A percentile compares a stretch with the other conserved stretches of the same genome.
Evolutionary conservation across 2,329 filamentous ascomycete genomes (phyloP).

Genomic region (Diplodia mutila): DNA sequence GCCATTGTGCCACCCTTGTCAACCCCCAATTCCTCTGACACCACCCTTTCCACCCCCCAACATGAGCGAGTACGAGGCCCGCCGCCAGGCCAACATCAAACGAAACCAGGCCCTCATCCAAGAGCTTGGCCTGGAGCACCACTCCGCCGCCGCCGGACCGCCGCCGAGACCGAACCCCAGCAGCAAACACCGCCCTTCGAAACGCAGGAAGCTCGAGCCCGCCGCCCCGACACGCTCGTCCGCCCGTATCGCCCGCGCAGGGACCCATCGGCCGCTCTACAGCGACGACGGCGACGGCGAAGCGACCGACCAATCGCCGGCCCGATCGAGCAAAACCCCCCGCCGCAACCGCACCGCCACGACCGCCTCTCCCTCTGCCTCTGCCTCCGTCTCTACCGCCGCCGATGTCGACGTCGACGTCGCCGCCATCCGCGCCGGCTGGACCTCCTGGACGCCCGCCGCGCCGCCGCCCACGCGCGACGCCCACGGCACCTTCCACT

Average conservation of each 20-base stretch:
- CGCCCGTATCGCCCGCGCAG: slow-evolving; percentile 51
- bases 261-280: slow-evolving; percentile 42
- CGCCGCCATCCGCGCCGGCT: slow-evolving; percentile 42
- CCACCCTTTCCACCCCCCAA: not conserved
- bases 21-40: not conserved
- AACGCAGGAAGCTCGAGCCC: slow-evolving; percentile 45
- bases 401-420: slow-evolving; percentile 30
- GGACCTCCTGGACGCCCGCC: slow-evolving; percentile 50
- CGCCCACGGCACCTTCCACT: slow-evolving; percentile 50
- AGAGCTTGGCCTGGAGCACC: slow-evolving; percentile 49
- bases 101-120: slow-evolving; percentile 54
- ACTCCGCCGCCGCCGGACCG: slow-evolving; percentile 28
- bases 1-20: not conserved
- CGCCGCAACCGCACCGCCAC: not conserved
- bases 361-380: not conserved
- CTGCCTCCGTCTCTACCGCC: not conserved
- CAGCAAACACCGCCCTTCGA: slow-evolving; percentile 33
- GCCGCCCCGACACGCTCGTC: slow-evolving; percentile 49
- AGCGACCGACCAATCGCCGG: not conserved
- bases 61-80: slow-evolving; percentile 52
- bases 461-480: slow-evolving; percentile 49
- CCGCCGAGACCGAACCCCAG: slow-evolving; percentile 25
- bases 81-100: slow-evolving; percentile 54
- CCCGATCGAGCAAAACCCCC: not conserved
- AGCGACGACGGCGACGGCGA: slow-evolving; percentile 37